Evolutionary conservation across 108 stramenopile species (phyloP).

Genomic region (Cylindrotheca fusiformis): DNA sequence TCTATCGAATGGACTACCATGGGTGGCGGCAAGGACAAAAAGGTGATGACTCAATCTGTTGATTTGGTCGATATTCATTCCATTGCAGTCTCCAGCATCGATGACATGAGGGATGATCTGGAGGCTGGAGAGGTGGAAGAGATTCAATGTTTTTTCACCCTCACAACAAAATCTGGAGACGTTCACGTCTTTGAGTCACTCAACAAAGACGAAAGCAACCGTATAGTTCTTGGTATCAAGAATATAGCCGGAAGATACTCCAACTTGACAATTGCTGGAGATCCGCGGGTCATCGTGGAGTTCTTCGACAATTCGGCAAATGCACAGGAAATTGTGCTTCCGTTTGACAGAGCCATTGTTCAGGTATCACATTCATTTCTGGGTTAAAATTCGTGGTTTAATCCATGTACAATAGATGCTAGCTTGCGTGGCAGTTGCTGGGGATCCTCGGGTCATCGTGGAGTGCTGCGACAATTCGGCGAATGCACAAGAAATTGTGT

Average conservation of each 20-base stretch:
- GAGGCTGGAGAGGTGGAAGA: constrained; percentile 13
- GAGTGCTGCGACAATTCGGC: constrained; percentile 48
- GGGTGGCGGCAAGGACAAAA: constrained; percentile 33
- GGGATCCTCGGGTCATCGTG: constrained; percentile 39
- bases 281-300: constrained; percentile 45
- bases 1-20: constrained; percentile 60
- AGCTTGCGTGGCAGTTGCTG: no score
- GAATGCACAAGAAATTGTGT: constrained; percentile 23
- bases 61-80: constrained; percentile 53
- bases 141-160: constrained; percentile 52
- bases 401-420: no score
- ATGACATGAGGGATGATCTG: constrained; percentile 1
- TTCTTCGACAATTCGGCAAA: constrained; percentile 39
- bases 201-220: constrained; percentile 37
- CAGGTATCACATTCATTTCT: constrained; percentile 55
- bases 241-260: constrained; percentile 46
- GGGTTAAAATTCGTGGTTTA: no score
- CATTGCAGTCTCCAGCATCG: constrained; percentile 20
- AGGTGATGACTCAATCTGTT: constrained; percentile 34
- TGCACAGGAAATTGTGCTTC: constrained; percentile 23
- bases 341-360: constrained; percentile 42
- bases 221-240: constrained; percentile 56
- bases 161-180: constrained; percentile 60
- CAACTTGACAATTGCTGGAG: constrained; percentile 53
- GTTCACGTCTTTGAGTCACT: constrained; percentile 71